Conservation (phyloP, 768 basidiomycete species). For the Phylloporus sp. region DNA sequence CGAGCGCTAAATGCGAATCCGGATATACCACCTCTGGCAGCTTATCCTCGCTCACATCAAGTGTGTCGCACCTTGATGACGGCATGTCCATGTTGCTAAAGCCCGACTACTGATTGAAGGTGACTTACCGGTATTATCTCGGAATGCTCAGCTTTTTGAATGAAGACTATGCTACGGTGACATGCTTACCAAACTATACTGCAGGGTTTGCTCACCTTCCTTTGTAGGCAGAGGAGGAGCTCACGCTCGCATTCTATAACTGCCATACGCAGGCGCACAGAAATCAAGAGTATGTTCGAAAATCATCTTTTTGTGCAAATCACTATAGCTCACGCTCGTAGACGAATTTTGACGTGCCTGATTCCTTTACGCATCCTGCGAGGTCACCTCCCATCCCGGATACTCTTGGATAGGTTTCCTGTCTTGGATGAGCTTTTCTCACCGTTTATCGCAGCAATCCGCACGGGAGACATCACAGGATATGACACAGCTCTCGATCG, state of each 20-base stretch:
- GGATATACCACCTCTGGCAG: constrained; percentile 72
- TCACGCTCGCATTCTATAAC: constrained; percentile 80
- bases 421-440: constrained; percentile 64
- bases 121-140: constrained; percentile 91
- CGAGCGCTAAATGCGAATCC: constrained; percentile 81
- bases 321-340: constrained; percentile 25
- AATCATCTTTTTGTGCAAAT: background rate
- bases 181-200: constrained; percentile 3
- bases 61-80: constrained; percentile 36
- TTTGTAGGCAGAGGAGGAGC: constrained; percentile 75
- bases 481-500: constrained; percentile 76
- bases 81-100: constrained; percentile 4
- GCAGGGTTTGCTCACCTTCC: background rate
- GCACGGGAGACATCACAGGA: constrained; percentile 65
- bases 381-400: constrained; percentile 76
- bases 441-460: constrained; percentile 79
- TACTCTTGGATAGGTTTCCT: constrained; percentile 69
- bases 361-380: constrained; percentile 84
- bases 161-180: constrained; percentile 82
- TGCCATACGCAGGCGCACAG: constrained; percentile 64
- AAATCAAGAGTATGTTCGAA: constrained; percentile 74
- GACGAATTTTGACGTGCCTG: constrained; percentile 87
- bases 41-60: constrained; percentile 83
- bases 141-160: constrained; percentile 93
- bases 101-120: constrained; percentile 42